Percentiles rank a stretch among this genome's conserved stretches.
Evolutionary conservation across 1,284 basidiomycete genomes (phyloP).

Genomic region (Cryptococcus hybrid): DNA sequence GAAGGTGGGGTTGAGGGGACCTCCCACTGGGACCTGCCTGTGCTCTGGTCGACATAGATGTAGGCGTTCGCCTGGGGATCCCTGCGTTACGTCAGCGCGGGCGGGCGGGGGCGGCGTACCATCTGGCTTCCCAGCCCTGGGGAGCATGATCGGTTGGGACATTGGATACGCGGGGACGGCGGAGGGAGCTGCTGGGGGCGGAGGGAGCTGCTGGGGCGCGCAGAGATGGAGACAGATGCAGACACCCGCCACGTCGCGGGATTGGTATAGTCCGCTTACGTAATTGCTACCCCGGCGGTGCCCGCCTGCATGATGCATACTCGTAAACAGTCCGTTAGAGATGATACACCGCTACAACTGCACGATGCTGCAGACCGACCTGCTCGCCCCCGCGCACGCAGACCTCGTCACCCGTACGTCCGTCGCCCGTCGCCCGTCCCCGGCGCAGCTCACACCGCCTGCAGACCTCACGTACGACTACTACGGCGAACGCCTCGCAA

Average conservation of each 20-base stretch:
- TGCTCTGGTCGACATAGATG: slow-evolving; percentile 65
- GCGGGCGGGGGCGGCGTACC: slow-evolving; percentile 55
- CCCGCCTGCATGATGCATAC: too few relatives aligned
- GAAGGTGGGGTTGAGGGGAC: slow-evolving; percentile 45
- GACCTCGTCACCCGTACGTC: slow-evolving; percentile 50
- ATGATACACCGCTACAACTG: too few relatives aligned
- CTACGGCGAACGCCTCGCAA: slow-evolving; percentile 65
- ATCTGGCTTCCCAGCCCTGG: slow-evolving; percentile 86
- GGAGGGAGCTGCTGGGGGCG: background rate
- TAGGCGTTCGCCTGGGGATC: slow-evolving; percentile 75
- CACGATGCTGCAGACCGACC: slow-evolving; percentile 48
- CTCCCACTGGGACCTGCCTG: slow-evolving; percentile 67
- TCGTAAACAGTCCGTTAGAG: too few relatives aligned
- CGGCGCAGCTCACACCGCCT: too few relatives aligned
- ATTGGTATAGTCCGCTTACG: too few relatives aligned
- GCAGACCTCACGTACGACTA: slow-evolving; percentile 79
- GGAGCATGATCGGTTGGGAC: slow-evolving; percentile 19
- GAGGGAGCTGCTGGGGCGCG: too few relatives aligned
- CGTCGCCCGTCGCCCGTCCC: too few relatives aligned
- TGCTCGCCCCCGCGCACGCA: slow-evolving; percentile 47
- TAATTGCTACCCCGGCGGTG: too few relatives aligned
- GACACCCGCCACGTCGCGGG: too few relatives aligned
- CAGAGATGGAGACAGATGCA: too few relatives aligned
- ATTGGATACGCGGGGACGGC: background rate
- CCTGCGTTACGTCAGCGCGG: slow-evolving; percentile 55